Evolutionary conservation across 2,329 filamentous ascomycete species (phyloP).

Genomic region (Scedosporium apiospermum): DNA sequence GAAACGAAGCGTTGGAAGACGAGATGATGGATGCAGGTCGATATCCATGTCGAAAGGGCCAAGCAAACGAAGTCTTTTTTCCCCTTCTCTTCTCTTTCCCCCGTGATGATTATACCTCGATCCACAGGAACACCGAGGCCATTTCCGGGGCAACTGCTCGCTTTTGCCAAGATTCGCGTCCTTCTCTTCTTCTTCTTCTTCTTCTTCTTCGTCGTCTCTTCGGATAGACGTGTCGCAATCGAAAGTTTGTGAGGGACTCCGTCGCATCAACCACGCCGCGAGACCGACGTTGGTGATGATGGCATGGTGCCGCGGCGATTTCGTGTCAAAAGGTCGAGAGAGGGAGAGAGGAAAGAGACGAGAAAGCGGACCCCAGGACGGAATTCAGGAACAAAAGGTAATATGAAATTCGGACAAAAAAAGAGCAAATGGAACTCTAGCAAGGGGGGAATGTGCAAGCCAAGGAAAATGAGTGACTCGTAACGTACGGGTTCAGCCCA

Average conservation of each 20-base stretch:
- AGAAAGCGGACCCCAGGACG: neutral
- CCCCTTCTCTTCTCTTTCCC: neutral
- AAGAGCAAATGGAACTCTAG: neutral
- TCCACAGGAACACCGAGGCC: neutral
- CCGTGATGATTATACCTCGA: neutral
- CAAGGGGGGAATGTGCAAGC: neutral
- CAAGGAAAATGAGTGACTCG: neutral
- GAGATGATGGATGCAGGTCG: neutral
- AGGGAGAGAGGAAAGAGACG: neutral
- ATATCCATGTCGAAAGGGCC: neutral
- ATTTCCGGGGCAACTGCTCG: neutral
- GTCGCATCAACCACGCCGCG: conserved; percentile 6
- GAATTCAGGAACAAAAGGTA: neutral
- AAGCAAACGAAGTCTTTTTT: neutral
- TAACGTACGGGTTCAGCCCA: neutral
- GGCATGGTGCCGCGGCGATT: conserved; percentile 5
- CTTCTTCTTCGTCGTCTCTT: neutral
- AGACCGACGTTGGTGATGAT: conserved; percentile 6
- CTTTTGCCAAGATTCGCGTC: neutral
- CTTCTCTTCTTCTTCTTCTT: neutral
- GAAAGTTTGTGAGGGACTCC: neutral
- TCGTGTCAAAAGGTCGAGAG: neutral
- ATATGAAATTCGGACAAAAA: neutral
- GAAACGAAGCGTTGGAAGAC: neutral
- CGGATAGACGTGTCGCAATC: neutral